Base-by-base conservation (phyloP, 257 asterid species). In the Nemophila menziesii region DNA sequence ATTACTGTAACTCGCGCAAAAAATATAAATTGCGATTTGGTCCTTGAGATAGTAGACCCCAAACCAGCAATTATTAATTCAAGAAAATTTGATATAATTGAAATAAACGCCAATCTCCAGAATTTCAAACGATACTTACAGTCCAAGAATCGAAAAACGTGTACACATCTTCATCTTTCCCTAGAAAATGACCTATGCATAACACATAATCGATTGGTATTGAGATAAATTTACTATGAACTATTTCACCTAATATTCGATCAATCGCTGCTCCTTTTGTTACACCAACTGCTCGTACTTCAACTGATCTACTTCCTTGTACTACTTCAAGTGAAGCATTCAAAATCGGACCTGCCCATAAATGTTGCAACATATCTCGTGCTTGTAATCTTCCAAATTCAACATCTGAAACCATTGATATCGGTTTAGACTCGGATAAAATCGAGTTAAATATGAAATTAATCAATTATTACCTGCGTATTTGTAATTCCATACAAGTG, bases 231-330 rank as follows among this genome's bases (percentile, higher is more conserved):
- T 73, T 78, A 64, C 66, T 72, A 62, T 84, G 97, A 65, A 89
- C 82, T n/a, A 89, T 80, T 61, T 89, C 97, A 20, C 95, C 95
- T 24, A 89, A 57, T 43, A 89, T 89, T 33, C 97, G 67, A 55
- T 89, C 97, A 36, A 89, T 89, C 12, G 97, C 97, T 56, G 94
- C 97, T 39, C 97, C 97, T 95, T 86, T 86, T 46, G 96, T 81
- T 44, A 86, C 90, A 57, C 96, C 94, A 51, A 70, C 81, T 39
- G 96, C 92, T 63, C 96, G 86, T 55, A 81, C 94, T 75, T 86
- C 96, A 52, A 86, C 96, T 0, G 94, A 86, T 43, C 94, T 78
- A 7, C 71, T 71, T 48, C 96, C 96, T 66, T 79, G 94, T 53
- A 86, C 92, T 20, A 86, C 96, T 49, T 86, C 94, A 4, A 86